Evolutionary conservation across 1,284 basidiomycete species (phyloP), one percentile per base, ranked within the genome.

Genomic region (Ganoderma lucidum): DNA sequence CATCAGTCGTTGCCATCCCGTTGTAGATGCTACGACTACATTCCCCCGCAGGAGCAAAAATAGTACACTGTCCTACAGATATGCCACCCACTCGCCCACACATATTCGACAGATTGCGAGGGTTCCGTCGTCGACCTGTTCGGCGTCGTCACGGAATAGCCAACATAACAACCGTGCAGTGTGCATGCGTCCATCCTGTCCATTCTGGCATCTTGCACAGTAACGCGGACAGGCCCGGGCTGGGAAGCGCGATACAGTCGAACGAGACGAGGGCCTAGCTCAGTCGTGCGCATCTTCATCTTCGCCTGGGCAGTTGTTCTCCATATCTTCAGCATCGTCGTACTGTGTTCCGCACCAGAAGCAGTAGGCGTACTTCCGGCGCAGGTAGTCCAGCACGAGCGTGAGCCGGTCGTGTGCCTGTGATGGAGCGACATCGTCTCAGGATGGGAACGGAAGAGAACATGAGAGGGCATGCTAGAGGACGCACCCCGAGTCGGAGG

Each of bases 271-370:
- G 41, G 35, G 35, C 35, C 8, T 35, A 15, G 28, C 42, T 85
- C 81, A 94, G 81, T 94, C 91, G 77, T 96, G 95, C 65, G 88
- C 88, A 42, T 94, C 92, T 78, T 96, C 95, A 48, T 88, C 86
- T 45, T 83, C 78, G 2, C 95, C 94, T 3, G 94, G 94, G 79
- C 94, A 96, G 66, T 90, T 84, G 53, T 77, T 79, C 65, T 81
- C 81, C 82, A 96, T 81, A 66, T 94, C 92, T 35, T 87, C 85
- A 14, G 80, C 78, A 71, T 85, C 83, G 23, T 87, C 83, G 78
- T 95, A 96, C 74, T 89, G 86, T 6, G 90, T 87, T 10, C 95
- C 94, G 78, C 95, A 96, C 93, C 93, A 96, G 79, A 95, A 94
- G 78, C 95, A 96, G 78, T 96, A 96, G 19, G 83, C 79, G 77